Evolutionary conservation across 2,329 filamentous ascomycete genomes (phyloP), one percentile per base, ranked within the genome.

Genomic region (Sclerotinia spermophila): DNA sequence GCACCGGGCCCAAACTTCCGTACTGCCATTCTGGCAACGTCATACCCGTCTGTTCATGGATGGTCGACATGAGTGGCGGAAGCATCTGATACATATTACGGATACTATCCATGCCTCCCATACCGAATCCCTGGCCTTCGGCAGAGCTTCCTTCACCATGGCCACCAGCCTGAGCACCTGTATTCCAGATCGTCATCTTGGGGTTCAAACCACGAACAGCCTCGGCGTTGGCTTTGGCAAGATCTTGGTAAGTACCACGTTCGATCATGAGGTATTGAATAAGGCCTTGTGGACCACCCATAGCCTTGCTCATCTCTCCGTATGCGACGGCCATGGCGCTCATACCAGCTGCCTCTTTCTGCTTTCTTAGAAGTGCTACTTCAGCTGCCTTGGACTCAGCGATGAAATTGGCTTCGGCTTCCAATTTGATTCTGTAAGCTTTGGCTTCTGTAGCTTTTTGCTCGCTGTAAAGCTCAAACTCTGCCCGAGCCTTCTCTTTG

Each of bases 151-250:
- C 48, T 55, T 27, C n/a, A 24, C 79, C 84, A 44, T 73, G 73
- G 27, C 73, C 70, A 5, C 76, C 77, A 59, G 76, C 76, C 66
- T 85, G 82, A 64, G 82, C 80, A 58, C 92, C 92, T 13, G 93
- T 96, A 79, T 93, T 96, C 93, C 93, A 97, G 38, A 95, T 89
- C 73, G 90, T 94, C 82, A 96, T 96, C 89, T 96, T 96, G 74
- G 93, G 93, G 80, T 94, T 87, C 75, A 96, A 82, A 38, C 93
- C 93, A 67, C 87, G 85, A 78, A 96, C 87, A 44, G 92, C 93
- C 44, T 85, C 80, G 61, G 91, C 92, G 76, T 96, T 96, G 65
- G 92, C 92, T 76, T 90, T 85, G 71, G 93, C 93, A 65, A 96
- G 86, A 76, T 90, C 86, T 78, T 92, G 87, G 80, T 93, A 95